These are phyloP conservation scores for Persicaria tinctoria DNA, from an alignment of 148 eudicot genomes.

Conservation along the genomic window DNA sequence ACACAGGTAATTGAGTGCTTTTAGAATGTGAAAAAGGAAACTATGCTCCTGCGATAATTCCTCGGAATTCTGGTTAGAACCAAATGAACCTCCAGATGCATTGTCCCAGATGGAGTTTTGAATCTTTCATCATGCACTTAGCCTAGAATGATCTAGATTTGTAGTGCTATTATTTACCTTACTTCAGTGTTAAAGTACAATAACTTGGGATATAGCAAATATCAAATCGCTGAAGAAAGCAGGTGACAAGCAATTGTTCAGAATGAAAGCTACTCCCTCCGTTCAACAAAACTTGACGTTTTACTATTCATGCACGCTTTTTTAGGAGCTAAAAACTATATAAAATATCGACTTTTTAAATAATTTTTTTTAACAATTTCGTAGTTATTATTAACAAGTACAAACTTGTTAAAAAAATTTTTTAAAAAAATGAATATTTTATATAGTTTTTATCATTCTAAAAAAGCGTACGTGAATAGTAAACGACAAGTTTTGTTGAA, in stretches of 20 bases:
- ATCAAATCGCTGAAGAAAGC: neutral
- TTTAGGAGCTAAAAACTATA: too few relatives aligned
- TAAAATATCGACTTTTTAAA: too few relatives aligned
- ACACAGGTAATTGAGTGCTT: neutral
- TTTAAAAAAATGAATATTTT: too few relatives aligned
- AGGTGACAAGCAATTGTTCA: neutral
- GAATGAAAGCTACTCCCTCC: neutral
- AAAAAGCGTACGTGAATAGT: too few relatives aligned
- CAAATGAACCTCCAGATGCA: neutral
- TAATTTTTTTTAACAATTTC: too few relatives aligned
- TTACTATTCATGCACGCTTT: too few relatives aligned
- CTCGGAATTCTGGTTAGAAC: neutral
- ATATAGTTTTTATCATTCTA: too few relatives aligned
- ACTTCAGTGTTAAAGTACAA: neutral
- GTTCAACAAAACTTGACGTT: too few relatives aligned
- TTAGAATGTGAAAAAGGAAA: neutral
- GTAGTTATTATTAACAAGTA: too few relatives aligned
- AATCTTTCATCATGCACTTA: neutral
- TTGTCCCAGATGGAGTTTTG: neutral
- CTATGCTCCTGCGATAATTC: neutral
- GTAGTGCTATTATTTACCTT: neutral
- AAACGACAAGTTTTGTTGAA: too few relatives aligned
- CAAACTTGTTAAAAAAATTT: too few relatives aligned
- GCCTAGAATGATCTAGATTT: neutral
- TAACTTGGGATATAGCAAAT: neutral